Evolutionary conservation across 768 basidiomycete species (phyloP), one percentile per base, ranked within the genome.

Genomic region (Lactarius akahatsu): DNA sequence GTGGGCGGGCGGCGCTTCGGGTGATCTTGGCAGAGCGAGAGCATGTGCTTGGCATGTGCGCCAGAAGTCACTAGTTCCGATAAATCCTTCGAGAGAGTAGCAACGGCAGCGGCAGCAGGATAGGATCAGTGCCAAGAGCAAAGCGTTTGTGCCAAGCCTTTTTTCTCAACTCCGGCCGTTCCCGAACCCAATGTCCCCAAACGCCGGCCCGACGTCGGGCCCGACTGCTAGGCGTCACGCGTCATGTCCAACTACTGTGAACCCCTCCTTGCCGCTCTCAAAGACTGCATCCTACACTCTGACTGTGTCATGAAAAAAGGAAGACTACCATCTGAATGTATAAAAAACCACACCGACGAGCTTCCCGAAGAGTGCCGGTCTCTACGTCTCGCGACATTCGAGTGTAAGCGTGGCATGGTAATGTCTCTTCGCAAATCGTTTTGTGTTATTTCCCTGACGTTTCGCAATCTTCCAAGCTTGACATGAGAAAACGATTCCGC

Each of bases 401-500:
- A 96, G 70, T 96, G 94, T 79, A 96, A 96, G 76, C 83, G 92
- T 65, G 91, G 89, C 52, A 90, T 93, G 91, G 92, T 93, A 65
- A 65, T 86, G 80, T 28, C 20, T 28, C 20, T 30, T 15, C 32
- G 36, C 26, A 60, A 59, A 61, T 56, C 41, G 4, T 54, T 36
- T 36, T 66, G 59, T 58, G 50, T 38, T 36, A 45, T 9, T 23
- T 5, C 43, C 15, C 45, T 62, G 26, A 18, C 55, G 61, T 16
- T 52, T 34, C 30, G 15, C 30, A 4, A 52, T n/a, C 5, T 40
- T 57, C 5, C 4, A 47, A 93, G 91, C 77, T 93, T 71, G 91
- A 93, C 73, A 93, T 93, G 91, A 82, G 91, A 62, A 92, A 90
- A 76, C 80, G 91, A 9, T 91, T 93, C 71, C 77, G 91, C 71